A percentile compares a stretch with the other conserved stretches of the same genome.
Evolutionary conservation across 148 eudicot genomes (phyloP).

Genomic region (Cornus kousa): DNA sequence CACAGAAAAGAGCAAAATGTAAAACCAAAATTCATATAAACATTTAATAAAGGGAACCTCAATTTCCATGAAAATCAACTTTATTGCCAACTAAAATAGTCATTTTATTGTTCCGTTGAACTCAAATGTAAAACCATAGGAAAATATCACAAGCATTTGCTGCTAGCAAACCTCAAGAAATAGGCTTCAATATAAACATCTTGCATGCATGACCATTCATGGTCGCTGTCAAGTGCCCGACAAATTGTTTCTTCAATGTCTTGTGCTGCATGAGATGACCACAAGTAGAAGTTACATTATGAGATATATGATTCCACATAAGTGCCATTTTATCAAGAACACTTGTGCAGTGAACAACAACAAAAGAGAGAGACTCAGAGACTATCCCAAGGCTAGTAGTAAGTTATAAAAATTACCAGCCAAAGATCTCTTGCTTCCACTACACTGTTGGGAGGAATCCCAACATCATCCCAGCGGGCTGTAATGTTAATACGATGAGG

Average conservation of each 20-base stretch:
- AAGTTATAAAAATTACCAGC: conserved; percentile 37
- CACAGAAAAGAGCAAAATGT: too few relatives aligned
- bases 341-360: neutral
- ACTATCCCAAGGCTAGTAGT: neutral
- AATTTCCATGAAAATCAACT: too few relatives aligned
- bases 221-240: conserved; percentile 44
- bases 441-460: conserved; percentile 41
- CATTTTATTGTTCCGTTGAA: too few relatives aligned
- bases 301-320: neutral
- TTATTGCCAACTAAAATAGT: too few relatives aligned
- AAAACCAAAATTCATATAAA: too few relatives aligned
- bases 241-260: conserved; percentile 36
- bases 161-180: conserved; percentile 22
- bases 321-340: neutral
- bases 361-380: too few relatives aligned
- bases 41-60: too few relatives aligned
- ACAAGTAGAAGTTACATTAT: neutral
- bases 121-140: too few relatives aligned
- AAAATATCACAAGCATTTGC: neutral
- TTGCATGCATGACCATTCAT: conserved; percentile 51
- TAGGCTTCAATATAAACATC: conserved; percentile 63
- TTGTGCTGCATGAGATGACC: conserved; percentile 44
- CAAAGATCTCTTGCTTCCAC: conserved; percentile 73
- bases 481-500: conserved; percentile 30
- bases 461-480: conserved; percentile 75